phyloP scores from a whole-genome alignment of 352 stramenopile genomes.

The Phytophthora fragariaefolia region DNA sequence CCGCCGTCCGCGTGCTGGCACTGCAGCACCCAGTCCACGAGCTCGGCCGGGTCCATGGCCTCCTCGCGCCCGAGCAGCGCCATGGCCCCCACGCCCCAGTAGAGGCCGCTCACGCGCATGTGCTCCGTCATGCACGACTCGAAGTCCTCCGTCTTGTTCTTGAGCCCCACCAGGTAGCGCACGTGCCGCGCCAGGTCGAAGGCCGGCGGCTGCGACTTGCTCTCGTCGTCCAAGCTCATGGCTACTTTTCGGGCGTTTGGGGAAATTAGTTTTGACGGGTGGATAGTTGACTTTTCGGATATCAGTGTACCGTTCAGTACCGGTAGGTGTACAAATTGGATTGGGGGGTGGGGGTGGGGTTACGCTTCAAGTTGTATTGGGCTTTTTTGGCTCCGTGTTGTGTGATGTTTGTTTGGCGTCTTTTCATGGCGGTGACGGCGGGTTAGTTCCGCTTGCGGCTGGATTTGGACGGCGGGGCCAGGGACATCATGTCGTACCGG shows the following conservation, averaged over 20 bases:
- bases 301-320: too few species aligned
- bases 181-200: constrained; percentile 81
- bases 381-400: constrained; percentile 13
- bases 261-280: too few species aligned
- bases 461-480: constrained; percentile 56
- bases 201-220: constrained; percentile 28
- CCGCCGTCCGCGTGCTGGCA: constrained; percentile 93
- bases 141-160: constrained; percentile 91
- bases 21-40: constrained; percentile 96
- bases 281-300: too few species aligned
- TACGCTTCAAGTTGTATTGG: constrained; percentile 19
- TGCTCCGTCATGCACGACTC: constrained; percentile 96
- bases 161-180: constrained; percentile 80
- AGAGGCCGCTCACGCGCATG: constrained; percentile 97
- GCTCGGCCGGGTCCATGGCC: constrained; percentile 78
- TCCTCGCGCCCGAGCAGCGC: constrained; percentile 92
- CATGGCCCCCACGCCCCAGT: constrained; percentile 97
- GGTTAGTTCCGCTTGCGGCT: constrained; percentile 37
- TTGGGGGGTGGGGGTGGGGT: background rate
- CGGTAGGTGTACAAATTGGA: too few species aligned
- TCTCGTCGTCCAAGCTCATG: constrained; percentile 34
- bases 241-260: too few species aligned
- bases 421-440: too few species aligned
- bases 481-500: constrained; percentile 89
- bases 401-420: too few species aligned